phyloP scores from a whole-genome alignment of 106 monocot genomes.

The Allium fistulosum region DNA sequence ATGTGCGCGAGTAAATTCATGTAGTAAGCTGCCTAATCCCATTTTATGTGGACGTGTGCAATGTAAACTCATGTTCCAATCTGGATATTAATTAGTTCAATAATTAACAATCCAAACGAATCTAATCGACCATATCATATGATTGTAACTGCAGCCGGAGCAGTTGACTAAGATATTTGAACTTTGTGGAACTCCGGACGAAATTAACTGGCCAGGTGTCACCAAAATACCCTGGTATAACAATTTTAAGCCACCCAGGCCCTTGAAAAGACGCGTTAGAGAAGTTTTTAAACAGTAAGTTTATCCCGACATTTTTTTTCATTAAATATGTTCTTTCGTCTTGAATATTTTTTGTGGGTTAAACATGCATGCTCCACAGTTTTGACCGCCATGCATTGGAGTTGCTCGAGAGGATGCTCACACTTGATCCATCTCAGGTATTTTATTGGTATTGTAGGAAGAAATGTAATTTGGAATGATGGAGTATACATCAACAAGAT shows the following conservation, averaged over 20 bases:
- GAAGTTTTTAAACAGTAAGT: constrained; percentile 94
- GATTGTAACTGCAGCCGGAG: constrained; percentile 50
- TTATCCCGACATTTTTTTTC: background rate
- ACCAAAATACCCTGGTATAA: constrained; percentile 88
- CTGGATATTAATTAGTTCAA: too few species aligned
- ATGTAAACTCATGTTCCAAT: too few species aligned
- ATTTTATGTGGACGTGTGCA: too few species aligned
- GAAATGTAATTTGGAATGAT: too few species aligned
- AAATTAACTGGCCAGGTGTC: constrained; percentile 90
- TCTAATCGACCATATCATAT: too few species aligned
- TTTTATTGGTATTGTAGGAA: background rate
- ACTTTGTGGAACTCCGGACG: constrained; percentile 95
- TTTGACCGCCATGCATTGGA: constrained; percentile 95
- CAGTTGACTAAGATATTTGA: constrained; percentile 91
- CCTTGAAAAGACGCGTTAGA: constrained; percentile 74
- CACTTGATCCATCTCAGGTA: constrained; percentile 93
- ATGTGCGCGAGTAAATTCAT: too few species aligned
- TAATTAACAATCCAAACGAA: too few species aligned
- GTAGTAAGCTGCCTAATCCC: background rate
- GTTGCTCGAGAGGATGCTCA: constrained; percentile 87
- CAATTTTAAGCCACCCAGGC: constrained; percentile 81
- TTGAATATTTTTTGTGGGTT: background rate
- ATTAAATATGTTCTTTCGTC: background rate
- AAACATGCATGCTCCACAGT: constrained; percentile 32
- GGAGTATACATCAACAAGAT: background rate